These are phyloP conservation scores for Endocalyx cinctus DNA, from an alignment of 2,329 filamentous ascomycete species.

Conservation along the genomic window DNA sequence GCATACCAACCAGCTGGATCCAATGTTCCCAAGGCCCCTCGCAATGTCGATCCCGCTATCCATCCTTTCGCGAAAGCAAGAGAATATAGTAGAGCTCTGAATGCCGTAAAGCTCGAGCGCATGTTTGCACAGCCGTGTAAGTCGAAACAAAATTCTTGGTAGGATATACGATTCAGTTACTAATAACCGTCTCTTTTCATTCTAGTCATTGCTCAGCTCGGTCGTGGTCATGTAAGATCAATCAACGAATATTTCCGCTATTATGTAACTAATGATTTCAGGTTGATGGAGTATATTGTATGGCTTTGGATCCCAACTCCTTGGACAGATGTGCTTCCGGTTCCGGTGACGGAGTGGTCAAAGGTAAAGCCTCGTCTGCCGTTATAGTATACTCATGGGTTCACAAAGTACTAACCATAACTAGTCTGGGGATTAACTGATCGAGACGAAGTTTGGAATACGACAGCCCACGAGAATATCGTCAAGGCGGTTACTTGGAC, in stretches of 20 bases:
- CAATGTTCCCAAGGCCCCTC: constrained; percentile 59
- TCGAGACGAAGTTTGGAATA: constrained; percentile 64
- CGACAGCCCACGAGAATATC: constrained; percentile 86
- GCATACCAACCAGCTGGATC: constrained; percentile 64
- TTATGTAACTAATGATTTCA: constrained; percentile 5
- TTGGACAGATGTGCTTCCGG: constrained; percentile 75
- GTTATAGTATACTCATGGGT: no score
- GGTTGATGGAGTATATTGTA: constrained; percentile 77
- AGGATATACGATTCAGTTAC: constrained; percentile 47
- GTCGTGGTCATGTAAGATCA: constrained; percentile 64
- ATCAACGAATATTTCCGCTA: neutral
- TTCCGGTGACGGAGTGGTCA: constrained; percentile 87
- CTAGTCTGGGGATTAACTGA: constrained; percentile 20
- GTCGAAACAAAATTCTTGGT: no score
- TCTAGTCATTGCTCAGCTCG: constrained; percentile 66
- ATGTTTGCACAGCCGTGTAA: constrained; percentile 73
- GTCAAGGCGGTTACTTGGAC: constrained; percentile 93
- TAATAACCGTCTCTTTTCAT: constrained; percentile 1
- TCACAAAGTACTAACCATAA: no score
- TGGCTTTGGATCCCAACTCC: constrained; percentile 74
- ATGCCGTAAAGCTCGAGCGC: constrained; percentile 80
- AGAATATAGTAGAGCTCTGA: constrained; percentile 45
- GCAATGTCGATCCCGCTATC: constrained; percentile 74
- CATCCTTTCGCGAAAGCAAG: constrained; percentile 83
- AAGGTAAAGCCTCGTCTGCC: no score